phyloP scores from a whole-genome alignment of 306 rosid species.

The Sophora flavescens region DNA sequence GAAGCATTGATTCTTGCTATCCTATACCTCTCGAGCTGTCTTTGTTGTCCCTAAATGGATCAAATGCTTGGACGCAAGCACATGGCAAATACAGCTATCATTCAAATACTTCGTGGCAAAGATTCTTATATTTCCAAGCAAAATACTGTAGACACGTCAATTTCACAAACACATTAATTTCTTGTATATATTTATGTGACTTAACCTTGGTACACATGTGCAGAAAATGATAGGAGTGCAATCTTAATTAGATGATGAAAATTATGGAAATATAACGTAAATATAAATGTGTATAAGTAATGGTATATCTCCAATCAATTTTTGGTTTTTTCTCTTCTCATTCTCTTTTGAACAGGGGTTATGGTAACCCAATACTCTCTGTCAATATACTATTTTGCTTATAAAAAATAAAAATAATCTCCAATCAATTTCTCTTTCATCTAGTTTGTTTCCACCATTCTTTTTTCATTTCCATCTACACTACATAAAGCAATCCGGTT shows the following conservation, averaged over 20 bases:
- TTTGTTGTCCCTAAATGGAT: conserved; percentile 35
- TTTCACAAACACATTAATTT: too few relatives aligned
- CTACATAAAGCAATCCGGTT: conserved; percentile 30
- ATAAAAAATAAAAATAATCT: too few relatives aligned
- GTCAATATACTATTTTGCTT: too few relatives aligned
- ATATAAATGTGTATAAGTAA: not conserved
- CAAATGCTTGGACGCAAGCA: conserved; percentile 15
- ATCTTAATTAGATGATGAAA: too few relatives aligned
- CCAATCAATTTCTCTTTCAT: conserved; percentile 19
- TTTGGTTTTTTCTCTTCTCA: too few relatives aligned
- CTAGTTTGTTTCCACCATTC: conserved; percentile 10
- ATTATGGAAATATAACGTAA: too few relatives aligned
- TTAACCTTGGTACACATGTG: too few relatives aligned
- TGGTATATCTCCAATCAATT: not conserved
- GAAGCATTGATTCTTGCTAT: conserved; percentile 38
- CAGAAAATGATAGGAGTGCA: too few relatives aligned
- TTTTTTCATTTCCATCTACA: not conserved
- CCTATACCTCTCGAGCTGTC: conserved; percentile 27
- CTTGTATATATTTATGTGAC: too few relatives aligned
- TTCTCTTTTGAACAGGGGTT: too few relatives aligned
- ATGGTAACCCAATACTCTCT: too few relatives aligned
- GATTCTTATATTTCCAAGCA: conserved; percentile 18
- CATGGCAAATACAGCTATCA: conserved; percentile 21
- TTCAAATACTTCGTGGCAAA: not conserved
- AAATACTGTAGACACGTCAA: not conserved